Evolutionary conservation across 2,329 filamentous ascomycete species (phyloP).

Genomic region (Trichoderma cornu-damae): DNA sequence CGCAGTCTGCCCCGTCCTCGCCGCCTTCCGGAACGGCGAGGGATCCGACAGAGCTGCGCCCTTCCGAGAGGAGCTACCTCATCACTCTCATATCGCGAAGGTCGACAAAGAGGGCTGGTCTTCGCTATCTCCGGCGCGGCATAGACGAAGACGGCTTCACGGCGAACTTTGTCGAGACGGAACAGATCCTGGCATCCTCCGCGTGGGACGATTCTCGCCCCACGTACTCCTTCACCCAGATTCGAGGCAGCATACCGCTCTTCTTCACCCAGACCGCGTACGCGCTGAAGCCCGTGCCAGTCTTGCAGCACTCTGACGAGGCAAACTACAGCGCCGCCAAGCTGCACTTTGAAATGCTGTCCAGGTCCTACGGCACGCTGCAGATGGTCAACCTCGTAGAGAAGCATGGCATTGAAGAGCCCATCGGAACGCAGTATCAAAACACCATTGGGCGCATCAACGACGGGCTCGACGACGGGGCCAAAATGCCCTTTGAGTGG

Average conservation of each 20-base stretch:
- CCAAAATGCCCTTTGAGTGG: constrained; percentile 68
- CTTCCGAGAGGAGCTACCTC: constrained; percentile 57
- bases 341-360: constrained; percentile 69
- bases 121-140: constrained; percentile 85
- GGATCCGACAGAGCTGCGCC: constrained; percentile 38
- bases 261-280: constrained; percentile 96
- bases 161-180: constrained; percentile 90
- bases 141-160: constrained; percentile 84
- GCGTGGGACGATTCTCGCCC: constrained; percentile 58
- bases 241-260: constrained; percentile 84
- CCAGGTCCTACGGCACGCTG: constrained; percentile 65
- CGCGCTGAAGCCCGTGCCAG: constrained; percentile 80
- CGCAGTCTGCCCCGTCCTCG: constrained; percentile 26
- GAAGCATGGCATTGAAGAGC: constrained; percentile 75
- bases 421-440: constrained; percentile 74
- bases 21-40: constrained; percentile 26
- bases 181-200: constrained; percentile 77
- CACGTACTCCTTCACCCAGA: constrained; percentile 78
- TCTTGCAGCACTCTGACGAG: constrained; percentile 72
- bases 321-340: constrained; percentile 74
- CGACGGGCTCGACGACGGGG: constrained; percentile 46
- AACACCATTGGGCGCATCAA: constrained; percentile 63
- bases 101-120: constrained; percentile 76
- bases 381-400: constrained; percentile 84
- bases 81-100: constrained; percentile 90